Conservation (phyloP, 768 basidiomycete genomes). For the Ramaria rubella region DNA sequence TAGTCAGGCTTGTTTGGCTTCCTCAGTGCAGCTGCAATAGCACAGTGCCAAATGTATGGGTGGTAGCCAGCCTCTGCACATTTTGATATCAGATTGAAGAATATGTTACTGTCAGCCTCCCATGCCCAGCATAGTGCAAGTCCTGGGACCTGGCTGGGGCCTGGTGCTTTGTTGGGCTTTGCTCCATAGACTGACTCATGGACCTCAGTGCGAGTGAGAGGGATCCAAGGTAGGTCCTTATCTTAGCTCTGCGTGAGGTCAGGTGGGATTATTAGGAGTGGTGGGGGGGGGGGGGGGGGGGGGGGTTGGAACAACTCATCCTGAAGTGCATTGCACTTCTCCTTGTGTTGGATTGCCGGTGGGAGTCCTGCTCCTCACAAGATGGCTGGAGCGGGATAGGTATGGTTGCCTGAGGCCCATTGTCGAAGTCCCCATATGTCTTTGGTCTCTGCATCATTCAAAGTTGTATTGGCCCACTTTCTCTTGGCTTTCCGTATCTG, state of each 20-base stretch:
- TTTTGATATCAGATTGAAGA: conserved; percentile 10
- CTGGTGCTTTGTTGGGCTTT: conserved; percentile 20
- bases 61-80: too few species aligned
- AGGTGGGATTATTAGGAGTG: conserved; percentile 16
- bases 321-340: conserved; percentile 17
- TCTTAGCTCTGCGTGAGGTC: background rate
- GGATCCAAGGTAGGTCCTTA: conserved; percentile 8
- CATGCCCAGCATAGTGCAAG: too few species aligned
- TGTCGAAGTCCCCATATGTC: background rate
- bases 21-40: conserved; percentile 24
- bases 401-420: conserved; percentile 1
- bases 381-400: conserved; percentile 3
- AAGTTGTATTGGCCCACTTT: background rate
- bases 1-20: conserved; percentile 35
- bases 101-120: background rate
- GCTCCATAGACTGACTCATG: background rate
- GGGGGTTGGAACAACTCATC: conserved; percentile 12
- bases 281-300: too few species aligned
- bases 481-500: background rate
- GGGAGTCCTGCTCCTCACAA: background rate
- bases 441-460: background rate
- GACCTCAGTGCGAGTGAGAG: conserved; percentile 25
- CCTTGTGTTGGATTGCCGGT: background rate
- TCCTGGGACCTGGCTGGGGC: conserved; percentile 2
- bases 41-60: too few species aligned